Base-by-base conservation (phyloP, 2,329 filamentous ascomycete genomes). In the Macrophomina phaseolina region DNA sequence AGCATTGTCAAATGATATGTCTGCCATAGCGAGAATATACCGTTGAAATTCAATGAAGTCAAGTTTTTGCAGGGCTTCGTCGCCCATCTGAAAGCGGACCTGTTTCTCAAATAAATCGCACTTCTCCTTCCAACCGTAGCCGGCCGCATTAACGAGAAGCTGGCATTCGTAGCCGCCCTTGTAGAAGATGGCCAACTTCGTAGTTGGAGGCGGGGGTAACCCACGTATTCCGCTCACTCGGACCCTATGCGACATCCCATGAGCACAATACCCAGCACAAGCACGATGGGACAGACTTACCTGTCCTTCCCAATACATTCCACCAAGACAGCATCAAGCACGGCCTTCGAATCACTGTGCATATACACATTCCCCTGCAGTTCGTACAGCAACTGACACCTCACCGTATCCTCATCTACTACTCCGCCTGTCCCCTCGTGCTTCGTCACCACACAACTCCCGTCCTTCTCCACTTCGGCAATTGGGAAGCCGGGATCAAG, bases 401-500 rank as follows among this genome's bases (percentile, higher is more conserved):
- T 76, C 3, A 76, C 74, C 7, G 73, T 77, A 62, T 78, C 76
- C 48, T 71, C 75, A 2, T 70, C 76, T 0, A 77, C 75, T 36
- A 78, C 74, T 0, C 76, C 75, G 5, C 60, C 60, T n/a, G 60
- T 63, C 45, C 60, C 60, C 18, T 12, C 76, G 64, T 85, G 83
- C 68, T 85, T 86, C 2, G 82, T 83, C 45, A 86, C 78, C 16
- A 84, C 73, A 36, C 79, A 83, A 1, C 75, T 77, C 0, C 84
- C 84, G 69, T 82, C 79, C 0, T 52, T 72, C 4, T 75, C 78
- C 18, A 87, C 76, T 65, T 86, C 84, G 0, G 81, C 83, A 66
- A 87, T 84, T 0, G 82, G 83, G 52, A 83, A 83, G 0, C 78
- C 78, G 1, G 83, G 77, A 53, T 82, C 81, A 53, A 82, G 73